Percentiles rank a stretch among this genome's conserved stretches.
phyloP scores from a whole-genome alignment of 306 rosid genomes.

The Styphnolobium japonicum region DNA sequence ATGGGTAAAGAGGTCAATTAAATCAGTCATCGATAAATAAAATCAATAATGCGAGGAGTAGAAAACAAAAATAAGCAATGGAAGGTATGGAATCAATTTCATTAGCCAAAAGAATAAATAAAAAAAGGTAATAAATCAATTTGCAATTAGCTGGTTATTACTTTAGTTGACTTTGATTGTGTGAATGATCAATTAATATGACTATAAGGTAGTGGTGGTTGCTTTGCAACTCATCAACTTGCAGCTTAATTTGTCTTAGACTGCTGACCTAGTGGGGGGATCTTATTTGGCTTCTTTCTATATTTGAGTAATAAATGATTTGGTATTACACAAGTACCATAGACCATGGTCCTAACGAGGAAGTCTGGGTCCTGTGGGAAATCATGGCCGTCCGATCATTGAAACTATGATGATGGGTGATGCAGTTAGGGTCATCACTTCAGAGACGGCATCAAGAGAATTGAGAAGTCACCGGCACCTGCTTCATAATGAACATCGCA shows the following conservation, averaged over 20 bases:
- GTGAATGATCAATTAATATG: not conserved
- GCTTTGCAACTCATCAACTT: slow-evolving; percentile 2
- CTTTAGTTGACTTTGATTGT: slow-evolving; percentile 17
- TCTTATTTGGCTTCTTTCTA: not conserved
- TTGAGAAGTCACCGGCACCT: not conserved
- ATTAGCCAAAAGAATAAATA: not conserved
- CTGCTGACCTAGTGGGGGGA: too few relatives aligned
- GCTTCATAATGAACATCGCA: not conserved
- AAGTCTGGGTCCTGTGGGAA: not conserved
- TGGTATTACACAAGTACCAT: not conserved
- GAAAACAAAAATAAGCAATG: not conserved
- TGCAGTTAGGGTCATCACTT: not conserved
- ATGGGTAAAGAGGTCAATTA: not conserved
- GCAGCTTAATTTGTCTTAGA: not conserved
- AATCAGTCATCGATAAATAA: not conserved
- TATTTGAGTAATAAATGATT: not conserved
- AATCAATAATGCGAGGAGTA: not conserved
- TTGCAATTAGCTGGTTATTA: not conserved
- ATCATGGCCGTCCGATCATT: not conserved
- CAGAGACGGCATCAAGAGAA: not conserved
- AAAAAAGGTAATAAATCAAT: slow-evolving; percentile 15
- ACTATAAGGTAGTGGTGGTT: not conserved
- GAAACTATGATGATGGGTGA: not conserved
- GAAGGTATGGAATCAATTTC: slow-evolving; percentile 18
- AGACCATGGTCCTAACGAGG: not conserved